Base-by-base conservation (phyloP, 106 monocot genomes). In the Dioscorea alata region DNA sequence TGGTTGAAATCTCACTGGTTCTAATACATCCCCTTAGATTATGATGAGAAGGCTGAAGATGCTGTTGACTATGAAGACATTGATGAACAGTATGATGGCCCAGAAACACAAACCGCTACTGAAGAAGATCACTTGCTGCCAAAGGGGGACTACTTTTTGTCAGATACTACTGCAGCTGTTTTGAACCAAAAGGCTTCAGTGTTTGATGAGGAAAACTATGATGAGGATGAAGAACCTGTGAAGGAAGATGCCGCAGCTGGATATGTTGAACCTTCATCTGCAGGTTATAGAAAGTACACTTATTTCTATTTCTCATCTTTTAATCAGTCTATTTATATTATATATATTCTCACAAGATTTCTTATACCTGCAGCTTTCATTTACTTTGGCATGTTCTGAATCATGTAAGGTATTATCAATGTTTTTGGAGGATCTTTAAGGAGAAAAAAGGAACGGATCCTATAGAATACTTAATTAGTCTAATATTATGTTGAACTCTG, bases 71-170 rank as follows among this genome's bases (percentile, higher is more conserved):
- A 99, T 72, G 92, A 99, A 77, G 97, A 90, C 62, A 90, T 99
- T 42, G 97, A 99, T 28, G 97, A 99, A 76, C 89, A 99, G 57
- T 99, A 99, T 81, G 97, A 99, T 73, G 97, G 97, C 18, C 97
- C 97, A 63, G 97, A 92, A 65, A 66, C 85, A 74, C 84, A 99
- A 50, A 67, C 78, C 17, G 32, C 69, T 52, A 84, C 85, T 19
- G 88, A 87, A 59, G 89, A 92, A 74, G 89, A 86, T 42, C 70
- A 87, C 62, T 73, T 99, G 70, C 72, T 92, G 32, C 70, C 83
- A 57, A 88, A 86, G 66, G 79, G 83, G 66, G 83, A 89, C 64
- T 91, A 76, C 61, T 84, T 86, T 65, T 80, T 89, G 42, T 71
- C 81, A 50, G 67, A 81, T 77, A 48, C 75, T 74, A 73, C 79